These are phyloP conservation scores for Suillus tomentosus DNA, from an alignment of 768 basidiomycete species.

Conservation along the genomic window DNA sequence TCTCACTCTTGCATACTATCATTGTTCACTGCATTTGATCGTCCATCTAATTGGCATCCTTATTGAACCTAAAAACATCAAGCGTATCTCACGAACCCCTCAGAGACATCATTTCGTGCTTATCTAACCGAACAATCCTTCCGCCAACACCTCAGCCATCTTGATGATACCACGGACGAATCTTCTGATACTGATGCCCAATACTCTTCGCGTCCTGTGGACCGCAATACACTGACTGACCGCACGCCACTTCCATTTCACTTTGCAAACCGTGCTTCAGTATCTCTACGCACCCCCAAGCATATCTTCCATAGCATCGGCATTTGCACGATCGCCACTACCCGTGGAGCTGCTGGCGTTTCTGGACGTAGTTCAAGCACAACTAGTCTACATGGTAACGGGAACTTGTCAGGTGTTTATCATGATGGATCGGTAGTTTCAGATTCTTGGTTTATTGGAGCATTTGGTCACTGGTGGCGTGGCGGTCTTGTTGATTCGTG, in stretches of 20 bases:
- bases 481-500: conserved; percentile 81
- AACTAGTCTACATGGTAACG: conserved; percentile 21
- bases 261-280: conserved; percentile 90
- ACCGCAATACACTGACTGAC: conserved; percentile 22
- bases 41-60: conserved; percentile 11
- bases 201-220: conserved; percentile 26
- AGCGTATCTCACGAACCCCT: conserved; percentile 96
- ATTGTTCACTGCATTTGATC: conserved; percentile 18
- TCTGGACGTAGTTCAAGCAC: conserved; percentile 58
- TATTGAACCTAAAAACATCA: conserved; percentile 20
- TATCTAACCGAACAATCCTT: conserved; percentile 98
- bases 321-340: conserved; percentile 78
- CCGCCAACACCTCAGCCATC: conserved; percentile 86
- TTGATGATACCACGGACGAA: conserved; percentile 69
- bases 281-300: conserved; percentile 90
- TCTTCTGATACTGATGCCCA: conserved; percentile 39
- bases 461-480: conserved; percentile 91
- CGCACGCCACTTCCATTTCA: conserved; percentile 52
- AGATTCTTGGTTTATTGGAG: conserved; percentile 89
- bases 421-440: conserved; percentile 54
- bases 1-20: background rate
- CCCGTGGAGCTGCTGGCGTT: conserved; percentile 32
- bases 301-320: conserved; percentile 86
- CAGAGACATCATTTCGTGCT: conserved; percentile 89
- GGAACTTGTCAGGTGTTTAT: conserved; percentile 31